Evolutionary conservation across 140 eudicot genomes (phyloP), one percentile per base, ranked within the genome.

Genomic region (Ambrosia hybrid): DNA sequence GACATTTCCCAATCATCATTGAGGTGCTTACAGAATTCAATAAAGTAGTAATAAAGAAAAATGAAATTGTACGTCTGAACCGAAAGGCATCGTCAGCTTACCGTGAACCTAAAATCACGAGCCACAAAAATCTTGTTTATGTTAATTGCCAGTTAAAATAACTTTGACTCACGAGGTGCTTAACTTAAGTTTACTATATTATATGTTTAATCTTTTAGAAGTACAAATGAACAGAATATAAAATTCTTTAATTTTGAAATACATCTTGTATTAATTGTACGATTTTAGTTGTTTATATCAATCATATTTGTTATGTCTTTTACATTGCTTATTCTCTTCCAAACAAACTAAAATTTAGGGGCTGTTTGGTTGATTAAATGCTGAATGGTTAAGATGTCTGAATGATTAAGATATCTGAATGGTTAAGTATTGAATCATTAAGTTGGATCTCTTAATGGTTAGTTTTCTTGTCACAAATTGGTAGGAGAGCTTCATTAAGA

Each of bases 41-140:
- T 66, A 66, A 43, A 53, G 14, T 75, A 56, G 36, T 65, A 41
- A 3, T 30, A 37, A n/a, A 17, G 48, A 41, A 26, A 34, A 34
- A 68, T 46, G 68, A 68, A 7, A 45, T 76, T 51, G 69, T 76
- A 76, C 70, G 70, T 56, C 38, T 68, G 64, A 68, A 68, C 80
- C 80, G 70, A 76, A 76, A 76, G 80, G 80, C 46, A 76, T 76
- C 70, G 80, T 68, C 64, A 76, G 45, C 57, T 61, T 68, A 68
- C 64, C 75, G 49, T 76, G 80, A 76, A 76, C 80, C 80, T 76
- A 68, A 68, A 76, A 57, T 48, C 75, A 59, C 80, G 80, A 76
- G 80, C 80, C 75, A 68, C 30, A 51, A 76, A 36, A 76, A 68
- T 36, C 80, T 58, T 68, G 56, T 68, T 68, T 51, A 8, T 68